Percentiles rank a stretch among this genome's conserved stretches.
Conservation (phyloP, 441 rosid species). For the Erysimum pusillum region DNA sequence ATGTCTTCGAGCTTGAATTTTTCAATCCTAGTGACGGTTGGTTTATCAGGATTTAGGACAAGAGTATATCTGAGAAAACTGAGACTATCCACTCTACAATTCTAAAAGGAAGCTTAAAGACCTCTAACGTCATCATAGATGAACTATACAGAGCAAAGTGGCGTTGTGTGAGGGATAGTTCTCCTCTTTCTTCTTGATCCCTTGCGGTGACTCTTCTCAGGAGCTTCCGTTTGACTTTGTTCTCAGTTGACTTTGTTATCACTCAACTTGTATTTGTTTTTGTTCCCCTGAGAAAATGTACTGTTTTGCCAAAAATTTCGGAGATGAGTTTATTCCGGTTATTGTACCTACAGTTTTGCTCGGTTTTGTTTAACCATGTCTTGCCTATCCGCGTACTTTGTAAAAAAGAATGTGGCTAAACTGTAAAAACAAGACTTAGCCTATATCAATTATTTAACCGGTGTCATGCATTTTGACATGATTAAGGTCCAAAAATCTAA, state of each 20-base stretch:
- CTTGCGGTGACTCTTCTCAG: too few species aligned
- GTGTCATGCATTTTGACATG: background rate
- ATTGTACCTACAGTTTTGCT: conserved; percentile 24
- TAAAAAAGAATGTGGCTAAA: background rate
- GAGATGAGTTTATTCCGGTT: conserved; percentile 21
- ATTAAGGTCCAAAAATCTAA: background rate
- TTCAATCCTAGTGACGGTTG: background rate
- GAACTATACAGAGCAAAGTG: too few species aligned
- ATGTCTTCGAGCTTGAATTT: background rate
- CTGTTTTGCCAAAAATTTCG: conserved; percentile 19
- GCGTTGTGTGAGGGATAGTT: too few species aligned
- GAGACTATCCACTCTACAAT: background rate
- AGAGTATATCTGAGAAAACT: background rate
- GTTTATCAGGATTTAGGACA: background rate
- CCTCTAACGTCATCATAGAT: too few species aligned
- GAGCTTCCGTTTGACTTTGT: too few species aligned
- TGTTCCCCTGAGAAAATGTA: conserved; percentile 15
- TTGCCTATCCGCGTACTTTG: background rate
- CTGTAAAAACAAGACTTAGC: background rate
- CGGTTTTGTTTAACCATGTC: too few species aligned
- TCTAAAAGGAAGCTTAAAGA: background rate
- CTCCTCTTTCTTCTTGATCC: too few species aligned
- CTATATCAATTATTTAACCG: too few species aligned
- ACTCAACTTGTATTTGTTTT: conserved; percentile 7
- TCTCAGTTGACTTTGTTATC: too few species aligned